Conservation (phyloP, 306 rosid genomes). For the Prinsepia uniflora region DNA sequence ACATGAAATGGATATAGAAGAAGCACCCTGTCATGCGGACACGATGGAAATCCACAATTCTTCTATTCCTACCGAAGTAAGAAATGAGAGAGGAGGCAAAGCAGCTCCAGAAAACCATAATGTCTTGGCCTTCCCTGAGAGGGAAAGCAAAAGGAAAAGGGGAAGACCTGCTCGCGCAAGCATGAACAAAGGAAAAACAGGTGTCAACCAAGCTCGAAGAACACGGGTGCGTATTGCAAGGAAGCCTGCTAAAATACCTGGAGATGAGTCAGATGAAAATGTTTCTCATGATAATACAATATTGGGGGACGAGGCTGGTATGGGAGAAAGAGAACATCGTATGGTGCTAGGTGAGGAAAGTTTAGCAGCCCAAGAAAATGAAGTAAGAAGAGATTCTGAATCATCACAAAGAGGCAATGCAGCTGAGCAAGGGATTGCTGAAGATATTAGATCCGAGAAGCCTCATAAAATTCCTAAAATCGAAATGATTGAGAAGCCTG, state of each 20-base stretch:
- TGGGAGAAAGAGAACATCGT: constrained; percentile 16
- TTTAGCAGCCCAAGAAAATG: constrained; percentile 23
- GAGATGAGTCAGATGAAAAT: constrained; percentile 56
- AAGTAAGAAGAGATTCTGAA: constrained; percentile 26
- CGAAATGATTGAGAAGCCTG: constrained; percentile 31
- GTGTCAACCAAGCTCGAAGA: constrained; percentile 44
- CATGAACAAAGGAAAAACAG: constrained; percentile 34
- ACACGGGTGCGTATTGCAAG: constrained; percentile 33
- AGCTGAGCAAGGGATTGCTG: constrained; percentile 27
- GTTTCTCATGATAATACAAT: constrained; percentile 34
- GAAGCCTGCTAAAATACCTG: constrained; percentile 61
- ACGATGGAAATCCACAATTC: constrained; percentile 21
- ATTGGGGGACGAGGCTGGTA: constrained; percentile 25
- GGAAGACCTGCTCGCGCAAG: constrained; percentile 62
- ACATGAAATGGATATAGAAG: constrained; percentile 36
- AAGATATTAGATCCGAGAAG: constrained; percentile 18
- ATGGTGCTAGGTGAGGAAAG: constrained; percentile 14
- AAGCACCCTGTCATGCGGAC: constrained; percentile 23
- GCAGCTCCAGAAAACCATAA: constrained; percentile 27
- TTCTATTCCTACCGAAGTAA: constrained; percentile 26
- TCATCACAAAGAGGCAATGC: constrained; percentile 22
- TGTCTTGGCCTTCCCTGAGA: constrained; percentile 32
- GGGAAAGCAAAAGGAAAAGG: constrained; percentile 50
- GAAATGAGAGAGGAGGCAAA: constrained; percentile 28
- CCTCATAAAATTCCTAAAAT: constrained; percentile 28